Evolutionary conservation across 1,284 basidiomycete species (phyloP), one percentile per base, ranked within the genome.

Genomic region (Apiotrichum porosum): DNA sequence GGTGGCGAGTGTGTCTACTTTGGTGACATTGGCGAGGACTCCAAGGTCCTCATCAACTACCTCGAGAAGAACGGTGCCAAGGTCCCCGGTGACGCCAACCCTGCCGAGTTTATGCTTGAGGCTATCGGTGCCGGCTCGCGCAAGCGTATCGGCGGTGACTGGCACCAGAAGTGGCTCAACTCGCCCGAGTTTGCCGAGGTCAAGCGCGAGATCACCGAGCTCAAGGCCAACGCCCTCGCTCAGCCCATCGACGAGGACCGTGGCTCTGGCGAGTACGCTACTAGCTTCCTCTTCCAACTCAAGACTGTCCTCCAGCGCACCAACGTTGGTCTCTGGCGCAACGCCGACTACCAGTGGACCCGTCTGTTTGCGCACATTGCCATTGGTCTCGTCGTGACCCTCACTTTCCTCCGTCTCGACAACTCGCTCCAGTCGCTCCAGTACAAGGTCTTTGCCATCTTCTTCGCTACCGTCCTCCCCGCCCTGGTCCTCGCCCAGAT

Each of bases 341-440:
- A 91, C 56, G 75, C 77, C 34, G 77, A 79, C 40, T 79, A 79
- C 63, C 73, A 76, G 49, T 88, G 86, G 76, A 90, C 83, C 38
- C 82, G 90, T 42, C 76, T 92, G 37, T 89, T 90, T 71, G 80
- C 85, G 6, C 83, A 85, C 56, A 76, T 78, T 8, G 81, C 85
- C 63, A 85, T 93, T 53, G 84, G 86, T 8, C 75, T 94, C 4
- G 82, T 86, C 66, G 80, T 90, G 47, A 85, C 85, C 24, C 76
- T 97, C 43, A 86, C 88, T 13, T 92, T 92, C 81, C 75, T 97
- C 47, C 83, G 86, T 65, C 77, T 92, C 19, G 80, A 80, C 42
- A 73, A 81, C 60, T 83, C 82, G 52, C 56, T 81, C 33, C 79
- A 83, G 39, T 83, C 86, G 39, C 73, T 95, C 23, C 86, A 97